Conservation (phyloP, 352 stramenopile species). For the Elongisporangium anandrum region DNA sequence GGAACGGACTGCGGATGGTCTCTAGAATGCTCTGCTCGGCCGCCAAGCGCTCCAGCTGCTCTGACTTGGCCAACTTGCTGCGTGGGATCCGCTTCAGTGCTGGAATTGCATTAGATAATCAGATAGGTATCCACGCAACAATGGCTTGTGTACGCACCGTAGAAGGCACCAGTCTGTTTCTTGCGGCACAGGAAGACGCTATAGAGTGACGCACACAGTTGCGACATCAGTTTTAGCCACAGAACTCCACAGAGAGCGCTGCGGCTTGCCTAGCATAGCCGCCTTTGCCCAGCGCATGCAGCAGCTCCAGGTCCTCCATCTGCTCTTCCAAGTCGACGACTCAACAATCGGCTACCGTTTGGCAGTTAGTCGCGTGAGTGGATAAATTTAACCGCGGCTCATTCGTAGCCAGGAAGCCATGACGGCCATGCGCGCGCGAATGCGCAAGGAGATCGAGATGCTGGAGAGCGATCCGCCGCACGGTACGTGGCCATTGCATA, state of each 20-base stretch:
- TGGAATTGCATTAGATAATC: slow-evolving; percentile 6
- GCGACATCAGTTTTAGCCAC: slow-evolving; percentile 1
- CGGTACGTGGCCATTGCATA: slow-evolving; percentile 18
- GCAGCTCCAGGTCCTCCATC: slow-evolving; percentile 49
- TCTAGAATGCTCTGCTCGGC: slow-evolving; percentile 47
- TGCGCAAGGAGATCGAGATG: slow-evolving; percentile 84
- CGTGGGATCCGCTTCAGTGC: slow-evolving; percentile 57
- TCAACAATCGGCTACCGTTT: too few relatives aligned
- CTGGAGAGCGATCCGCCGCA: slow-evolving; percentile 73
- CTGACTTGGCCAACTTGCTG: slow-evolving; percentile 20
- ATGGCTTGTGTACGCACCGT: slow-evolving; percentile 24
- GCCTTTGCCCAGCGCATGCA: slow-evolving; percentile 50
- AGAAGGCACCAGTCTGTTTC: slow-evolving; percentile 11
- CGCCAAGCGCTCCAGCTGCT: slow-evolving; percentile 39
- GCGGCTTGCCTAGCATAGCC: slow-evolving; percentile 36
- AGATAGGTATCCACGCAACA: background rate
- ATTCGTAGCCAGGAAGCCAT: slow-evolving; percentile 15
- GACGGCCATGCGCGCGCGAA: slow-evolving; percentile 70
- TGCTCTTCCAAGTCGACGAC: background rate
- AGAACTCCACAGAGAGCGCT: background rate
- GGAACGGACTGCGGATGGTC: slow-evolving; percentile 30
- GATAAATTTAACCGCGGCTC: background rate
- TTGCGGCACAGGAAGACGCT: slow-evolving; percentile 53
- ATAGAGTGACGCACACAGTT: slow-evolving; percentile 1
- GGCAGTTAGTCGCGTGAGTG: background rate